Evolutionary conservation across 805 yeast species (phyloP).

Genomic region (Alloascoidea hylecoeti): DNA sequence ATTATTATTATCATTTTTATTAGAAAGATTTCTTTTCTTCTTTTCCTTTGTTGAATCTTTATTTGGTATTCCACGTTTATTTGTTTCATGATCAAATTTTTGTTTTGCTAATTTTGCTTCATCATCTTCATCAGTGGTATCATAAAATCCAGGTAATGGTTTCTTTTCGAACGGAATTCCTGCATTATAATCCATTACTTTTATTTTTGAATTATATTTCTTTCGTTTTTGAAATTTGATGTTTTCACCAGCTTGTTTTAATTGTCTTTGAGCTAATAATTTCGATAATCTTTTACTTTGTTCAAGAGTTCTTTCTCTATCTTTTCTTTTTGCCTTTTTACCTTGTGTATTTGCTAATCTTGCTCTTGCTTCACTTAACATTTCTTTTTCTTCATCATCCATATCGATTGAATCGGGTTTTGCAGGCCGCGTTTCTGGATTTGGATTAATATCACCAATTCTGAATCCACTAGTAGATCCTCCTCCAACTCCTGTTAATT

Average conservation of each 20-base stretch:
- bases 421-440: slow-evolving; percentile 70
- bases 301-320: slow-evolving; percentile 68
- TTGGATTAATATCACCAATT: slow-evolving; percentile 48
- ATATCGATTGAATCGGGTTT: slow-evolving; percentile 66
- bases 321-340: slow-evolving; percentile 84
- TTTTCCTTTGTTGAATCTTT: slow-evolving; percentile 19
- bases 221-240: slow-evolving; percentile 36
- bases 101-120: slow-evolving; percentile 16
- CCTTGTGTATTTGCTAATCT: slow-evolving; percentile 88
- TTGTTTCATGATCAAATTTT: slow-evolving; percentile 18
- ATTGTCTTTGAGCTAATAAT: slow-evolving; percentile 66
- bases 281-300: slow-evolving; percentile 67
- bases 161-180: slow-evolving; percentile 69
- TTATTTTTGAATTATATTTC: too few relatives aligned
- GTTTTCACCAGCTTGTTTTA: slow-evolving; percentile 67
- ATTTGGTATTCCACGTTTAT: slow-evolving; percentile 24
- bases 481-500: slow-evolving; percentile 24
- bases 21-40: slow-evolving; percentile 13
- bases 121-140: slow-evolving; percentile 42
- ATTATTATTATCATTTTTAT: slow-evolving; percentile 9
- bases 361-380: slow-evolving; percentile 91
- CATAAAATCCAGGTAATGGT: slow-evolving; percentile 58
- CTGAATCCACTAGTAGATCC: slow-evolving; percentile 11
- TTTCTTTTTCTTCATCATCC: slow-evolving; percentile 82
- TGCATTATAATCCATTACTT: slow-evolving; percentile 67